Base-by-base conservation (phyloP, 805 yeast species). In the Wickerhamomyces chambardii region DNA sequence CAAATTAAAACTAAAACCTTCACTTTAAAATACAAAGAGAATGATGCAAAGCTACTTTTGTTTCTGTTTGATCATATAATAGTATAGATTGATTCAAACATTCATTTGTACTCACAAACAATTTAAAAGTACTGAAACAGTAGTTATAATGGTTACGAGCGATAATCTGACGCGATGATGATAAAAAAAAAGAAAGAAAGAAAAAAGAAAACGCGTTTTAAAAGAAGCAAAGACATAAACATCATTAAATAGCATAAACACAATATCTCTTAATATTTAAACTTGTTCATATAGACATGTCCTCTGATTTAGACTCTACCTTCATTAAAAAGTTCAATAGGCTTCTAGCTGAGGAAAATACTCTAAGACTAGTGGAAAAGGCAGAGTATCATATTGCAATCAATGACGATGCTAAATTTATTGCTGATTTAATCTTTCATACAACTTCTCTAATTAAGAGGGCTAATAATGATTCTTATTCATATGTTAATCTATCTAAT, bases 361-460 rank as follows among this genome's bases (percentile, higher is more conserved):
- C 79, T 0, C 50, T 90, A 17, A 69, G 96, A 30, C 62, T 86
- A n/a, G 80, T 83, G 31, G 95, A 87, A 52, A 75, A 78, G 40
- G 79, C 79, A 31, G 95, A 85, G 40, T 87, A 84, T 55, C 92
- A 79, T 58, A 76, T 84, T 3, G 78, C 75, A 1, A 66, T 86
- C 16, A 77, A 75, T 7, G 74, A 71, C 4, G 95, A 90, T 55
- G 96, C 97, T 4, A 66, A 68, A 30, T 68, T 76, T 37, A 83
- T 86, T 21, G 96, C 97, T 4, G 94, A 87, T 43, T 64, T 70
- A 36, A 77, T 92, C 25, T 90, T 85, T 61, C 83, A 81, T 45
- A 86, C 97, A 0, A 75, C 73, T 29, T 76, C 94, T 17, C 95
- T 87, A 9, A 53, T 90, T 38, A 90, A 90, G 51, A 62, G 70